These are phyloP conservation scores for Bryoerythrophyllum caledonicum DNA, from an alignment of 225 moss, liverwort and hornwort species.

Conservation along the genomic window DNA sequence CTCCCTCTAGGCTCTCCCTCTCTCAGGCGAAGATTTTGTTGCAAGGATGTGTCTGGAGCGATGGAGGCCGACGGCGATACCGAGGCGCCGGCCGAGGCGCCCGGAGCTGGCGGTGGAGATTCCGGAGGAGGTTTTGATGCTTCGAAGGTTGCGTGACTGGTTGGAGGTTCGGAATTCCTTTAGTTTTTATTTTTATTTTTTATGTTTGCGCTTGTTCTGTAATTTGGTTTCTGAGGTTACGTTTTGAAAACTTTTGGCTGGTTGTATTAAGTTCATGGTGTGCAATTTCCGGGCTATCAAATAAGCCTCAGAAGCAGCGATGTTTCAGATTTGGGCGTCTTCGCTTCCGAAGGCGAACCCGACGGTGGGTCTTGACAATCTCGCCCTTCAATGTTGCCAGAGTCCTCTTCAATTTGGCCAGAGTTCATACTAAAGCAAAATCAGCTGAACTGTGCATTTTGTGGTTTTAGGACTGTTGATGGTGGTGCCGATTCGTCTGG, in stretches of 20 bases:
- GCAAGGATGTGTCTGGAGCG: too few relatives aligned
- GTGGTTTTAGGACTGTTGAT: slow-evolving; percentile 66
- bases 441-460: slow-evolving; percentile 6
- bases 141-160: slow-evolving; percentile 55
- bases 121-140: slow-evolving; percentile 29
- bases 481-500: slow-evolving; percentile 79
- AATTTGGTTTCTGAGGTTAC: neutral
- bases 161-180: slow-evolving; percentile 39
- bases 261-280: slow-evolving; percentile 61
- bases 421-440: too few relatives aligned
- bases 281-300: slow-evolving; percentile 53
- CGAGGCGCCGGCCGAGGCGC: too few relatives aligned
- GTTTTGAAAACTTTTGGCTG: neutral
- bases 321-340: slow-evolving; percentile 67
- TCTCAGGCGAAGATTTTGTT: too few relatives aligned
- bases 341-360: slow-evolving; percentile 39
- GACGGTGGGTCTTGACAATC: too few relatives aligned
- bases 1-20: too few relatives aligned
- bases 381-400: too few relatives aligned
- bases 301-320: slow-evolving; percentile 48
- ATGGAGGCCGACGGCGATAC: neutral
- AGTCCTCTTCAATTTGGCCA: too few relatives aligned
- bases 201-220: neutral
- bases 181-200: too few relatives aligned
- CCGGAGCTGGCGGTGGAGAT: neutral